Evolutionary conservation across 129 eudicot species (phyloP).

Genomic region (Flaveria ramosissima): DNA sequence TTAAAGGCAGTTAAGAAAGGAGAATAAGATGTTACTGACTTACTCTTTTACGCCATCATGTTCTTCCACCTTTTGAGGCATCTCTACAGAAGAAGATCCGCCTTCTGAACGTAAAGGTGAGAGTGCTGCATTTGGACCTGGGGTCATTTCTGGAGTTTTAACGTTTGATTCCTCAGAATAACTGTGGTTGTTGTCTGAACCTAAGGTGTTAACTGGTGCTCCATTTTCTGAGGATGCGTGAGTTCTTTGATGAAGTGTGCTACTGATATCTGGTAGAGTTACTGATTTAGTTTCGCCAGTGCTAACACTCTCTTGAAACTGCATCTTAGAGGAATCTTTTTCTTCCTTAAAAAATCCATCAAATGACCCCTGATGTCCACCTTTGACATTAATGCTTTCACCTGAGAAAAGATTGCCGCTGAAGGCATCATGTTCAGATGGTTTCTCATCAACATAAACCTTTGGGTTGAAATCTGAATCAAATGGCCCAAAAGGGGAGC

Average conservation of each 20-base stretch:
- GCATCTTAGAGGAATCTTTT: conserved; percentile 13
- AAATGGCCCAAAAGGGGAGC: conserved; percentile 25
- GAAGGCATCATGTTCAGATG: conserved; percentile 31
- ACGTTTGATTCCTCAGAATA: conserved; percentile 33
- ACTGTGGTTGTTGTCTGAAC: conserved; percentile 37
- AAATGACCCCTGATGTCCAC: conserved; percentile 27
- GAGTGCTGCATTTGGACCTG: conserved; percentile 17
- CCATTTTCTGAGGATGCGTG: conserved; percentile 45
- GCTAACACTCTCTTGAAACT: conserved; percentile 33
- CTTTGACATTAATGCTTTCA: conserved; percentile 15
- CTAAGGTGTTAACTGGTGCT: conserved; percentile 18
- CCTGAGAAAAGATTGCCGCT: conserved; percentile 33
- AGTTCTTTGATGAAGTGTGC: conserved; percentile 39
- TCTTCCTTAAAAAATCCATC: conserved; percentile 28
- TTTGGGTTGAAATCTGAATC: conserved; percentile 23
- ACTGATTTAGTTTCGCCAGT: conserved; percentile 28
- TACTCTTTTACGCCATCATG: conserved; percentile 31
- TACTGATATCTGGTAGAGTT: conserved; percentile 27
- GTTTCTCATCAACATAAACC: conserved; percentile 24
- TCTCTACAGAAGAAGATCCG: conserved; percentile 41
- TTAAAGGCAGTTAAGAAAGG: not conserved
- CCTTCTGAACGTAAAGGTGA: conserved; percentile 44
- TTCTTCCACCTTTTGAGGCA: conserved; percentile 35
- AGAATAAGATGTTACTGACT: conserved; percentile 10
- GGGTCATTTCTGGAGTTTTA: conserved; percentile 43